A percentile compares a stretch with the other conserved stretches of the same genome.
These are phyloP conservation scores for Tetrapyrgos nigripes DNA, from an alignment of 1,284 basidiomycete species.

Conservation along the genomic window DNA sequence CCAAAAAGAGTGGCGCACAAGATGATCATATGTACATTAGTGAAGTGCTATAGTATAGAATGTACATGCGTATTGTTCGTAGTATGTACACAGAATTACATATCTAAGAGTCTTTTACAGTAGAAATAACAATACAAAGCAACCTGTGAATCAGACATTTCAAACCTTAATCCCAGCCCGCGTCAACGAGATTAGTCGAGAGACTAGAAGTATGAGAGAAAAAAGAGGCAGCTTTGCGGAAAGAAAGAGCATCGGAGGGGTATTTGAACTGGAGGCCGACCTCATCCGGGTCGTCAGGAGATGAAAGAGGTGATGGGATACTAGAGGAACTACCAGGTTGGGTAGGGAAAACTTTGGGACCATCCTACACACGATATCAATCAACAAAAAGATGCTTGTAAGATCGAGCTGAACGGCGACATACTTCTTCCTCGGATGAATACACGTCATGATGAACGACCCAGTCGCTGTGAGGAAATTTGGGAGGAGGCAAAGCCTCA, in stretches of 20 bases:
- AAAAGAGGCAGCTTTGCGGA: constrained; percentile 46
- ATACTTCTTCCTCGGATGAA: constrained; percentile 33
- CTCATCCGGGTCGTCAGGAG: neutral
- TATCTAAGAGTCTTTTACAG: neutral
- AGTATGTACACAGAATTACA: constrained; percentile 6
- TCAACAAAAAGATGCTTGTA: constrained; percentile 25
- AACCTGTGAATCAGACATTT: constrained; percentile 11
- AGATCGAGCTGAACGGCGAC: constrained; percentile 24
- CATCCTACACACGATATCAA: constrained; percentile 29
- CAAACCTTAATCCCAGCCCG: constrained; percentile 57
- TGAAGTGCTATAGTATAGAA: neutral
- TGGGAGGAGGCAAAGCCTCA: neutral
- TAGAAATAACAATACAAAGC: constrained; percentile 17
- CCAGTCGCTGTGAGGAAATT: constrained; percentile 1
- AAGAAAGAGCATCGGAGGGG: constrained; percentile 36
- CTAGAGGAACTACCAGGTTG: neutral
- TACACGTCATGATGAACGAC: constrained; percentile 10
- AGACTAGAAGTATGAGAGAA: constrained; percentile 42
- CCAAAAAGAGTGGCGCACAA: neutral
- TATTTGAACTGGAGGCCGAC: constrained; percentile 14
- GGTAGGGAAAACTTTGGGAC: constrained; percentile 34
- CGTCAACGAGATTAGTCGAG: constrained; percentile 51
- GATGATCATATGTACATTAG: neutral
- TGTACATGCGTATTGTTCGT: no score
- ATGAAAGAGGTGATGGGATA: neutral